These are phyloP conservation scores for Fusarium sp. DNA, from an alignment of 2,329 filamentous ascomycete species.

Conservation along the genomic window DNA sequence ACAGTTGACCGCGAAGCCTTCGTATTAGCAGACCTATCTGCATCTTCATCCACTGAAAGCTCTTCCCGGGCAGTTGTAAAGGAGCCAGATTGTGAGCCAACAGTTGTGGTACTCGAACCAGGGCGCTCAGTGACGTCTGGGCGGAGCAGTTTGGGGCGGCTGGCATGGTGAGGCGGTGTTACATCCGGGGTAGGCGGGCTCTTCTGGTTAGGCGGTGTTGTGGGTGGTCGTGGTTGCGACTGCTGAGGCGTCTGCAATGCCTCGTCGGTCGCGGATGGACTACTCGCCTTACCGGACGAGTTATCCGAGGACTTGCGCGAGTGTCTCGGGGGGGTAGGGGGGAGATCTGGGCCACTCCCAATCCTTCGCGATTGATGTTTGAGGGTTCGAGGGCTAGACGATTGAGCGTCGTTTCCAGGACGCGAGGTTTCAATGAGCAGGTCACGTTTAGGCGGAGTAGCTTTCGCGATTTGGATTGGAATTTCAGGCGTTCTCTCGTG, in stretches of 20 bases:
- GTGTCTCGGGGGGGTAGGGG: conserved; percentile 72
- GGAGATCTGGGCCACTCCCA: conserved; percentile 60
- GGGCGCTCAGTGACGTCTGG: conserved; percentile 60
- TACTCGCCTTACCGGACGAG: conserved; percentile 57
- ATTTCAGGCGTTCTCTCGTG: conserved; percentile 39
- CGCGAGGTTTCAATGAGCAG: conserved; percentile 45
- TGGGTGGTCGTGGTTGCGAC: conserved; percentile 55
- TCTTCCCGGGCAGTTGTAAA: conserved; percentile 78
- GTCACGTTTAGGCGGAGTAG: conserved; percentile 34
- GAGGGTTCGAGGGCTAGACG: conserved; percentile 52
- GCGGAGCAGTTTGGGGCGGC: conserved; percentile 57
- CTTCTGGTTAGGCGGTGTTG: conserved; percentile 72
- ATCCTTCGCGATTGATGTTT: conserved; percentile 56
- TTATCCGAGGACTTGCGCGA: conserved; percentile 67
- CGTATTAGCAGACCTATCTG: conserved; percentile 55
- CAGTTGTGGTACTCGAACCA: conserved; percentile 64
- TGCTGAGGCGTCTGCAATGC: conserved; percentile 52
- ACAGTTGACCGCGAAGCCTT: conserved; percentile 58
- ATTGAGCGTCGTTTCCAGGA: conserved; percentile 44
- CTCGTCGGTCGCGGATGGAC: conserved; percentile 52
- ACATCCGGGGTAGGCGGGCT: conserved; percentile 81
- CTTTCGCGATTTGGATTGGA: conserved; percentile 37
- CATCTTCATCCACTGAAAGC: conserved; percentile 70
- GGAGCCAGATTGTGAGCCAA: conserved; percentile 73
- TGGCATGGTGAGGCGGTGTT: conserved; percentile 70